Percentiles rank a stretch among this genome's conserved stretches.
Conservation (phyloP, 2,329 filamentous ascomycete species). For the Colletotrichum sp. region DNA sequence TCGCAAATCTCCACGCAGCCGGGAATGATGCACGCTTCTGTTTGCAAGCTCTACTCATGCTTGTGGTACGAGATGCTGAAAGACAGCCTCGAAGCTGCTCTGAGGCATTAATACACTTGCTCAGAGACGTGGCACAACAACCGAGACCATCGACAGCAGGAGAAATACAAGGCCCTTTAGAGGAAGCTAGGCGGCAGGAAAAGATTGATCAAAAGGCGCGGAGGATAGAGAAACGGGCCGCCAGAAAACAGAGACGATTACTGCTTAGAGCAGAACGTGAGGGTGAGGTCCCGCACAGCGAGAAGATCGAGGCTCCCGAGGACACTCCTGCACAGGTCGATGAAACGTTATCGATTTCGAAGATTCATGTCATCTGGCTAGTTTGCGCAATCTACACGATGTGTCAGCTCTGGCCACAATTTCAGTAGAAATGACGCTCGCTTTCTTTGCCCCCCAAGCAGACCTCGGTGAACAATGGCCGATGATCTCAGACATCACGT, state of each 20-base stretch:
- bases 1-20: conserved; percentile 23
- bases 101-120: background rate
- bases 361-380: background rate
- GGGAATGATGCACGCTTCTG: conserved; percentile 32
- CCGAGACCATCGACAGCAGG: background rate
- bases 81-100: background rate
- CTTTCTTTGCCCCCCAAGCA: background rate
- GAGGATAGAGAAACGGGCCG: background rate
- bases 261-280: background rate
- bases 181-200: background rate
- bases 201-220: background rate
- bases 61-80: conserved; percentile 11
- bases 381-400: background rate
- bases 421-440: background rate
- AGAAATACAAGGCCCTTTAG: background rate
- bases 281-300: background rate
- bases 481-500: background rate
- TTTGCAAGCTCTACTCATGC: conserved; percentile 20
- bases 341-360: background rate
- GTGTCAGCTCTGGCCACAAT: background rate
- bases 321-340: background rate
- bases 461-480: background rate
- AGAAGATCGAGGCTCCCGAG: background rate
- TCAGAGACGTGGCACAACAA: background rate
- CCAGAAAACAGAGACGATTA: background rate